phyloP scores from a whole-genome alignment of 306 rosid species.

The Corylus heterophylla region DNA sequence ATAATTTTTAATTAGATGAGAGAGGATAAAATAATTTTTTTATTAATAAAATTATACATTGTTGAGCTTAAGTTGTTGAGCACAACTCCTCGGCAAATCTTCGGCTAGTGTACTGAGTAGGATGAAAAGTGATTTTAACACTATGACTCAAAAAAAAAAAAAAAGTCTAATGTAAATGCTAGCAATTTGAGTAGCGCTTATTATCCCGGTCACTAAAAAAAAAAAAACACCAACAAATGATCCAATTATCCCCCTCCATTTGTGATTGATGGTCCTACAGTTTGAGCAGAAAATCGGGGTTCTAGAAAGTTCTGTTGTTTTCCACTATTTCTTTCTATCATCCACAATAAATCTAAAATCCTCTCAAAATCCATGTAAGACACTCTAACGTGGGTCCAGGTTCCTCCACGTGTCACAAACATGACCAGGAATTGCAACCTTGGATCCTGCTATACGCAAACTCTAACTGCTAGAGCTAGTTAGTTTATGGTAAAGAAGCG shows the following conservation, averaged over 20 bases:
- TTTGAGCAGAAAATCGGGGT: neutral
- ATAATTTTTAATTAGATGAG: too few species aligned
- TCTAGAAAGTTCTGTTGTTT: neutral
- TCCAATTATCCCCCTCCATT: neutral
- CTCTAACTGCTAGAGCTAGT: neutral
- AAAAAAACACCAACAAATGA: too few species aligned
- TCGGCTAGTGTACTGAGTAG: too few species aligned
- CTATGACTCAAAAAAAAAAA: too few species aligned
- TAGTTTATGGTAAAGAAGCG: conserved; percentile 12
- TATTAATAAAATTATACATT: too few species aligned
- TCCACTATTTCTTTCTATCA: neutral
- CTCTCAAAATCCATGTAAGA: conserved; percentile 30
- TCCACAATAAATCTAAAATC: conserved; percentile 51
- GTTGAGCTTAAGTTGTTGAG: too few species aligned
- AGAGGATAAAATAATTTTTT: too few species aligned
- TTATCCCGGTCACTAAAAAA: too few species aligned
- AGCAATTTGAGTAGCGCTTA: too few species aligned
- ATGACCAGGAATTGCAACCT: conserved; percentile 41
- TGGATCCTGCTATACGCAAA: neutral
- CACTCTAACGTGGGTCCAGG: conserved; percentile 28
- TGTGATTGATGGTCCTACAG: neutral
- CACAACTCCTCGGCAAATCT: too few species aligned
- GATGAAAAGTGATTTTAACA: too few species aligned
- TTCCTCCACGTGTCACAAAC: conserved; percentile 75
- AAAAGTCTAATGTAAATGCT: too few species aligned